A percentile compares a stretch with the other conserved stretches of the same genome.
Evolutionary conservation across 306 rosid species (phyloP).

Genomic region (Herpetospermum pedunculosum): DNA sequence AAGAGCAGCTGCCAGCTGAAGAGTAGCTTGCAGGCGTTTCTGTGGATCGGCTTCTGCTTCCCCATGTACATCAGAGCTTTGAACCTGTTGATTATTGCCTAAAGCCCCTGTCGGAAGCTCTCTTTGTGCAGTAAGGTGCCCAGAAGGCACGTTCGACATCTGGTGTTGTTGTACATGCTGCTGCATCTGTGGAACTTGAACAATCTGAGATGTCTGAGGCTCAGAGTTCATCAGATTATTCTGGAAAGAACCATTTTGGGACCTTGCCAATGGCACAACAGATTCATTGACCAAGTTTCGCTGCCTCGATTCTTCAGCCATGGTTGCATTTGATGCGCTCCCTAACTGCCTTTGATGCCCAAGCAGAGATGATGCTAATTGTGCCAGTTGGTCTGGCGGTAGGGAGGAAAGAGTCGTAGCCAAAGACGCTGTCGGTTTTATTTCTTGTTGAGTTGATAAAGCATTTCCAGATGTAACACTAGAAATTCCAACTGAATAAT

Average conservation of each 20-base stretch:
- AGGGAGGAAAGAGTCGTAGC: constrained; percentile 33
- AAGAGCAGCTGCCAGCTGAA: constrained; percentile 89
- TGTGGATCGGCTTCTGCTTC: constrained; percentile 72
- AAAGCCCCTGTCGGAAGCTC: constrained; percentile 42
- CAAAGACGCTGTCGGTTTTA: constrained; percentile 29
- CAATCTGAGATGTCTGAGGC: constrained; percentile 31
- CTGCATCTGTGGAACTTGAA: constrained; percentile 41
- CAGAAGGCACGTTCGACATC: constrained; percentile 23
- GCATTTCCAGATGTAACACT: constrained; percentile 27
- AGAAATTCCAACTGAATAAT: constrained; percentile 33
- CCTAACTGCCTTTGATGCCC: constrained; percentile 61
- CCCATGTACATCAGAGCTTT: constrained; percentile 25
- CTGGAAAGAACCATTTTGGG: constrained; percentile 37
- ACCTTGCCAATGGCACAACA: constrained; percentile 24
- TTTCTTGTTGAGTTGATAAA: constrained; percentile 27
- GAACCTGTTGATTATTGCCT: constrained; percentile 35
- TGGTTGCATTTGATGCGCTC: constrained; percentile 21
- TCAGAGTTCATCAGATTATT: constrained; percentile 37
- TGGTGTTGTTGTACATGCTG: constrained; percentile 42
- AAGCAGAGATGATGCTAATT: constrained; percentile 63
- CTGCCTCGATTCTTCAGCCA: constrained; percentile 36
- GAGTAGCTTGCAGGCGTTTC: constrained; percentile 82
- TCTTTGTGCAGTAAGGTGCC: constrained; percentile 36
- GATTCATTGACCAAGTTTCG: constrained; percentile 26
- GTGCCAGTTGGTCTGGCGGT: constrained; percentile 75